Percentiles rank a stretch among this genome's conserved stretches.
phyloP scores from a whole-genome alignment of 2,329 filamentous ascomycete genomes.

The Stachybotrys chlorohalonatus region DNA sequence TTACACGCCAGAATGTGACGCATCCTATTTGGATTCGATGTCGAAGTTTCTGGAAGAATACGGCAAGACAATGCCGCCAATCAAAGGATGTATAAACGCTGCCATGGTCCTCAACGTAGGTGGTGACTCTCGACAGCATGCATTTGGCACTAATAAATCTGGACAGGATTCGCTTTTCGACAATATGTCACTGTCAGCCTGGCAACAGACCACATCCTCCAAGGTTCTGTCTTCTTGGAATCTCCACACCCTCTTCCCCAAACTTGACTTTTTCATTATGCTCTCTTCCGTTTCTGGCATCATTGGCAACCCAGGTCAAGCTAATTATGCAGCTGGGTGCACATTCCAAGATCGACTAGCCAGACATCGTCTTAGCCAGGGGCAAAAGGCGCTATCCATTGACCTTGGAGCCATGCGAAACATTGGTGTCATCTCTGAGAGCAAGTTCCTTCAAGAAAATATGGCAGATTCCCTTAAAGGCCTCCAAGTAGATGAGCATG shows the following conservation, averaged over 20 bases:
- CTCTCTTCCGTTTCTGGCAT: slow-evolving; percentile 24
- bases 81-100: slow-evolving; percentile 17
- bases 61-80: slow-evolving; percentile 5
- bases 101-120: slow-evolving; percentile 16
- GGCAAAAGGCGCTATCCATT: slow-evolving; percentile 8
- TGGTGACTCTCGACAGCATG: neutral
- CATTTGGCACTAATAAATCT: neutral
- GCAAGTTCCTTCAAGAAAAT: neutral
- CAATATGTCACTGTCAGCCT: slow-evolving; percentile 15
- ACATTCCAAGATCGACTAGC: slow-evolving; percentile 19
- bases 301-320: slow-evolving; percentile 22
- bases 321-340: slow-evolving; percentile 28
- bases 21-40: slow-evolving; percentile 2
- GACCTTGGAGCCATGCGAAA: slow-evolving; percentile 11
- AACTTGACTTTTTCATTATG: slow-evolving; percentile 28
- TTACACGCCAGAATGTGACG: slow-evolving; percentile 7
- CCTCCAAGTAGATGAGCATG: neutral
- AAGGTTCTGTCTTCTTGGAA: slow-evolving; percentile 23
- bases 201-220: slow-evolving; percentile 15
- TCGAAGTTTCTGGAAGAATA: slow-evolving; percentile 5
- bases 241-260: slow-evolving; percentile 11
- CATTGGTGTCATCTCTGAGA: slow-evolving; percentile 11
- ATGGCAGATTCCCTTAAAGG: slow-evolving; percentile 1
- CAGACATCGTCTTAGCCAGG: slow-evolving; percentile 5
- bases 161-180: slow-evolving; percentile 18